phyloP scores from a whole-genome alignment of 2,329 filamentous ascomycete species.

The Aspergillus novofumigatus region DNA sequence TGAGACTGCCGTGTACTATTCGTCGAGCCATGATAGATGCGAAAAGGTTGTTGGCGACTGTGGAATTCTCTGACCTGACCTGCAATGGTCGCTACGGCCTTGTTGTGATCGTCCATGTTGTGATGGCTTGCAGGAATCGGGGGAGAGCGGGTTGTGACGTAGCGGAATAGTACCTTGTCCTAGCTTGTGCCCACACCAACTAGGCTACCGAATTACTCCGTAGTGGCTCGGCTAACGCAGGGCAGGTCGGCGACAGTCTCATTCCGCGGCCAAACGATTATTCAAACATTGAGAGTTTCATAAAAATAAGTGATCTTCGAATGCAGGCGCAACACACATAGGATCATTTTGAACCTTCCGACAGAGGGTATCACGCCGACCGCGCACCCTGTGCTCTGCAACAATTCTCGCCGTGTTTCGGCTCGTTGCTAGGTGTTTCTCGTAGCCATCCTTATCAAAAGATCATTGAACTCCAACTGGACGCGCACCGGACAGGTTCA shows the following conservation, averaged over 20 bases:
- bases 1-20: constrained; percentile 65
- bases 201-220: not conserved
- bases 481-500: constrained; percentile 55
- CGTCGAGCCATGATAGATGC: constrained; percentile 73
- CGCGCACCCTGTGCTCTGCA: not conserved
- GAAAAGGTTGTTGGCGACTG: constrained; percentile 55
- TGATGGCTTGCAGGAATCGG: constrained; percentile 46
- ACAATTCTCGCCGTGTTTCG: not conserved
- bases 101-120: constrained; percentile 16
- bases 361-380: not conserved
- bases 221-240: not conserved
- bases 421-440: not conserved
- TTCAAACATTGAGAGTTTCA: not conserved
- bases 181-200: not conserved
- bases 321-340: not conserved
- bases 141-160: constrained; percentile 21
- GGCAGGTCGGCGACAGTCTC: not conserved
- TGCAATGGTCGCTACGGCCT: constrained; percentile 13
- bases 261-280: too few species aligned
- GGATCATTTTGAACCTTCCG: not conserved
- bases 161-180: not conserved
- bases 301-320: not conserved
- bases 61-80: constrained; percentile 38
- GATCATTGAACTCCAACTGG: constrained; percentile 41
- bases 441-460: not conserved